phyloP scores from a whole-genome alignment of 2,329 filamentous ascomycete genomes.

The Aspergillus chevalieri region DNA sequence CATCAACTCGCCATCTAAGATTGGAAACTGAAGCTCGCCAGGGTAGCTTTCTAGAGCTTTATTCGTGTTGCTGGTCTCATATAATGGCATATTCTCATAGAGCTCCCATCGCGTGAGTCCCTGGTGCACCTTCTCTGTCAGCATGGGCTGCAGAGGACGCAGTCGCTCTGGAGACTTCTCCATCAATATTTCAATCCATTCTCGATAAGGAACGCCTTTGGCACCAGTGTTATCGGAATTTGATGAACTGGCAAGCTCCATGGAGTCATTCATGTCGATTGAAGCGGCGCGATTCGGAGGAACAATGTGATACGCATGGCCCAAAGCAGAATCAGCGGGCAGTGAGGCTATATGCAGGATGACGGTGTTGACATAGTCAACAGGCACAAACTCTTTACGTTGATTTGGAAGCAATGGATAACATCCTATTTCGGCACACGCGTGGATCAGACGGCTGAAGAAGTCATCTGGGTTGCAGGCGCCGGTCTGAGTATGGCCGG shows the following conservation, averaged over 20 bases:
- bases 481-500: constrained; percentile 63
- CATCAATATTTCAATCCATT: constrained; percentile 12
- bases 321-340: constrained; percentile 1
- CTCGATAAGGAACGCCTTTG: constrained; percentile 7
- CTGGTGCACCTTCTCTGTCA: constrained; percentile 17
- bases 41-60: neutral
- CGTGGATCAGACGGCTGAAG: constrained; percentile 71
- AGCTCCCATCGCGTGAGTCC: constrained; percentile 20
- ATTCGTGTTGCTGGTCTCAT: constrained; percentile 10
- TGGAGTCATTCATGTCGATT: constrained; percentile 10
- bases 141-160: constrained; percentile 17
- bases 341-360: constrained; percentile 17
- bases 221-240: neutral
- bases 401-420: constrained; percentile 20
- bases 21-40: neutral
- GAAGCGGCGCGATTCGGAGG: constrained; percentile 7
- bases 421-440: constrained; percentile 63
- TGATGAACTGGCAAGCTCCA: constrained; percentile 6
- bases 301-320: constrained; percentile 16
- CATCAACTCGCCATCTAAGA: neutral
- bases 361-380: constrained; percentile 17
- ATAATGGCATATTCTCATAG: constrained; percentile 20
- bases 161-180: constrained; percentile 3
- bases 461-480: constrained; percentile 71
- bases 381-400: constrained; percentile 20